These are phyloP conservation scores for Neurospora sp. DNA, from an alignment of 2,329 filamentous ascomycete genomes.

Conservation along the genomic window DNA sequence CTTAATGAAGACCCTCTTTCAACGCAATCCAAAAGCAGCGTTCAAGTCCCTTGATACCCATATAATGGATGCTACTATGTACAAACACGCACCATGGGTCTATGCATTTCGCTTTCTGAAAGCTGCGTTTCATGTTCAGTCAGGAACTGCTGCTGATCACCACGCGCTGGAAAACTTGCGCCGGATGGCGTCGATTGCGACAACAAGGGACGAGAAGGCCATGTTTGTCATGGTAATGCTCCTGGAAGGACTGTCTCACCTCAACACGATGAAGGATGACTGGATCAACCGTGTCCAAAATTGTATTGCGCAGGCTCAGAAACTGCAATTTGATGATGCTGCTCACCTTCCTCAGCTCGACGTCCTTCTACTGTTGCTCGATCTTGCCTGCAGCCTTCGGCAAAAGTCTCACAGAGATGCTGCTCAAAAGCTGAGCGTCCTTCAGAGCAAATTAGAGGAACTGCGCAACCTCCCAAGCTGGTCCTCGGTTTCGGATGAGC, in stretches of 20 bases:
- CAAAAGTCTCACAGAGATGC: conserved; percentile 49
- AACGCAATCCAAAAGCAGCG: conserved; percentile 61
- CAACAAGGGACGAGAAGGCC: conserved; percentile 50
- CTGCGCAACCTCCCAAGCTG: conserved; percentile 35
- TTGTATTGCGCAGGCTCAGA: conserved; percentile 64
- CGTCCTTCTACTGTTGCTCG: conserved; percentile 55
- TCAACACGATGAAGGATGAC: conserved; percentile 55
- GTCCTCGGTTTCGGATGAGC: conserved; percentile 36
- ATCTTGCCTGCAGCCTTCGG: conserved; percentile 60
- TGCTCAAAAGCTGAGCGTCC: conserved; percentile 47
- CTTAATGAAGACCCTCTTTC: conserved; percentile 59
- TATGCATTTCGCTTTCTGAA: conserved; percentile 71
- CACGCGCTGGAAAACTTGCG: conserved; percentile 61
- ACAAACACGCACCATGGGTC: conserved; percentile 61
- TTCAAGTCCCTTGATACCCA: conserved; percentile 62
- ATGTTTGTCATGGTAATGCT: conserved; percentile 56
- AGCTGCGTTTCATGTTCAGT: conserved; percentile 57
- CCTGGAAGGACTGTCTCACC: conserved; percentile 59
- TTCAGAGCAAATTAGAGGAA: conserved; percentile 55
- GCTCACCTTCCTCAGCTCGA: conserved; percentile 57
- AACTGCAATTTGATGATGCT: conserved; percentile 58
- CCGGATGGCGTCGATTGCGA: conserved; percentile 50
- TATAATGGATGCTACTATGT: conserved; percentile 49
- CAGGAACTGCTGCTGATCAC: conserved; percentile 49
- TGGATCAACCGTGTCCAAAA: conserved; percentile 60